Evolutionary conservation across 1,139 yeast genomes (phyloP).

Genomic region (Geotrichum europaeum): DNA sequence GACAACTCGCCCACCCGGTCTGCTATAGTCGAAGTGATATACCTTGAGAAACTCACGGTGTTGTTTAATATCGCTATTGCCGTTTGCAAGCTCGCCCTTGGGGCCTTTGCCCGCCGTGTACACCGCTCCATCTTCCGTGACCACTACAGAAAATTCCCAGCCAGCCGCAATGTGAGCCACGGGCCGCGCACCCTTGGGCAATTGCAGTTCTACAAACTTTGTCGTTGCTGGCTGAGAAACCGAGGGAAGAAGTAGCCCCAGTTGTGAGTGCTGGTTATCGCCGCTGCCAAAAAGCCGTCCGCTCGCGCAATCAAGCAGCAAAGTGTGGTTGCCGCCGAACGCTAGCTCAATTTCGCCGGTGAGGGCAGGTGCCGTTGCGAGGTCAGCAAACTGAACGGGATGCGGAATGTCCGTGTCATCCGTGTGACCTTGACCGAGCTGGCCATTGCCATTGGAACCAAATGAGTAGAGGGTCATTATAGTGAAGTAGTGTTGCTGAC

Average conservation of each 20-base stretch:
- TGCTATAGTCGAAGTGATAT: neutral
- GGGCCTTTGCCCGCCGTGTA: constrained; percentile 56
- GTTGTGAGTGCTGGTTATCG: constrained; percentile 51
- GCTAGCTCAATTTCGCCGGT: constrained; percentile 26
- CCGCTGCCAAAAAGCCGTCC: constrained; percentile 60
- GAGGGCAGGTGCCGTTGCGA: neutral
- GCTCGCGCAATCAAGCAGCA: constrained; percentile 42
- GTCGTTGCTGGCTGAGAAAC: neutral
- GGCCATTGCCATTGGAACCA: constrained; percentile 82
- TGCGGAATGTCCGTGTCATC: constrained; percentile 45
- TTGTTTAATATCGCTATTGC: neutral
- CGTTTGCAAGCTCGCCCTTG: constrained; percentile 69
- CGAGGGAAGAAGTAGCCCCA: constrained; percentile 35
- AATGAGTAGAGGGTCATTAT: constrained; percentile 43
- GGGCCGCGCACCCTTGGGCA: neutral
- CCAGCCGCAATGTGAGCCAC: constrained; percentile 46
- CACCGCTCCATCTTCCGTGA: constrained; percentile 40
- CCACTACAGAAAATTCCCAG: constrained; percentile 67
- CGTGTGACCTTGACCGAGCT: constrained; percentile 58
- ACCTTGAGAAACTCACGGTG: neutral
- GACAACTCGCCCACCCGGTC: constrained; percentile 22
- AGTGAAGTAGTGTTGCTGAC: neutral
- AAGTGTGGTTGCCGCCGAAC: constrained; percentile 85
- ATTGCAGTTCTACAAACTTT: constrained; percentile 8
- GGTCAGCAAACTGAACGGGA: constrained; percentile 26